Base-by-base conservation (phyloP, 2,329 filamentous ascomycete species). In the Trichothecium sympodiale region DNA sequence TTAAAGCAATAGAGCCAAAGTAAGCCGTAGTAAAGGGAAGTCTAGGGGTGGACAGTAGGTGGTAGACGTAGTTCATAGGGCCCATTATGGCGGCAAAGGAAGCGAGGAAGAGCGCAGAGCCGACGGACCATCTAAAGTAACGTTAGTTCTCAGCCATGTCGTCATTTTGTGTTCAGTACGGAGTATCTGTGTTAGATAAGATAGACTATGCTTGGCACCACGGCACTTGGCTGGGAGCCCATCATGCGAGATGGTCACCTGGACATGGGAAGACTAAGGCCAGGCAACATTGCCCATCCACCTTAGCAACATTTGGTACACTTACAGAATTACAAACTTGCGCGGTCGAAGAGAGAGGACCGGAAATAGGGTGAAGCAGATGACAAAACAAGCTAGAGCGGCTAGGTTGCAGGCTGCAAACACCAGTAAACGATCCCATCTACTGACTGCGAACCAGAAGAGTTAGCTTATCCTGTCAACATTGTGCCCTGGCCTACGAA, bases 301-400 rank as follows among this genome's bases (percentile, higher is more conserved):
- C 20, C 6, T 25, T 25, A 6, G 6, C 20, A 25, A 6, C 10
- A 6, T 6, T 25, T 10, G 20, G 37, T 32, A 41, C 16, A 89
- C 89, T 83, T 78, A 96, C 91, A 96, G 61, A 46, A 94, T 87
- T 37, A 89, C 88, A 68, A 98, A 95, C 69, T 96, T 98, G 61
- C 83, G 77, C 47, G 89, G 88, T 56, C 74, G 79, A 45, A 86
- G 61, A 46, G 83, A 73, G 46, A 95, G 71, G 41, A 88, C 71
- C 37, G 88, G 88, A 64, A 94, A 89, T 38, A 96, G 69, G 48
- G 80, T 80, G 65, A 96, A 94, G 68, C 84, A 88, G 50, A 94
- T 77, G 56, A 93, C 77, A 67, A 98, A 96, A 67, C 93, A 89
- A 47, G 83, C 85, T 45, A 86, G 69, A 44, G 91, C 87, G 42